These are phyloP conservation scores for Apiospora kogelbergensis DNA, from an alignment of 2,329 filamentous ascomycete species.

Conservation along the genomic window DNA sequence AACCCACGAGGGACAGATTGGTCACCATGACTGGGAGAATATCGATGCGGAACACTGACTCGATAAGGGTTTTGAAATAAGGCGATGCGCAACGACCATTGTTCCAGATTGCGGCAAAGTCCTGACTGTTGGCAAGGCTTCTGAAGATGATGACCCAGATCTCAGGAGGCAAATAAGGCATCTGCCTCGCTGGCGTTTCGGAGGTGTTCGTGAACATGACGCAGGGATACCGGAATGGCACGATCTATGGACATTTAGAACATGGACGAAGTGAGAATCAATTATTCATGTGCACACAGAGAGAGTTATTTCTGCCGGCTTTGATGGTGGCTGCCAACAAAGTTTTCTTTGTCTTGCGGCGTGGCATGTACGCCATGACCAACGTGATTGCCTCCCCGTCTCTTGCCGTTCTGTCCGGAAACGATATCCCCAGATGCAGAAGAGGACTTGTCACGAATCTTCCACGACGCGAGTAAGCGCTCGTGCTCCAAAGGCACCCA, in stretches of 20 bases:
- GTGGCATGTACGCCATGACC: not conserved
- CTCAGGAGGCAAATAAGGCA: constrained; percentile 8
- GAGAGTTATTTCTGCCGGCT: not conserved
- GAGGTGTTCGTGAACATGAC: not conserved
- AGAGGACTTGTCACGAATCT: not conserved
- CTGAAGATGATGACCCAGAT: constrained; percentile 11
- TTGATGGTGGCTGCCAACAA: not conserved
- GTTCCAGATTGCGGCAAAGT: constrained; percentile 13
- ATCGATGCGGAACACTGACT: constrained; percentile 11
- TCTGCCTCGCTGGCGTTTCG: not conserved
- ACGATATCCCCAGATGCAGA: too few relatives aligned
- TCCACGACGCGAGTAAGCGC: too few relatives aligned
- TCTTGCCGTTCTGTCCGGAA: not conserved
- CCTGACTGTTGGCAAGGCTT: constrained; percentile 8
- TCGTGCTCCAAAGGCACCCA: not conserved
- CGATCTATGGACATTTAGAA: not conserved
- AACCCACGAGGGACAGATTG: constrained; percentile 12
- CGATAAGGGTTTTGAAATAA: constrained; percentile 8
- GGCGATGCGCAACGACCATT: constrained; percentile 6
- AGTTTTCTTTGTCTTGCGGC: not conserved
- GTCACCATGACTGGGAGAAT: constrained; percentile 2
- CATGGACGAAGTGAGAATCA: not conserved
- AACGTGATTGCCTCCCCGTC: not conserved
- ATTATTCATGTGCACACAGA: not conserved
- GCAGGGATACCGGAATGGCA: too few relatives aligned